Evolutionary conservation across 257 asterid species (phyloP).

Genomic region (Gentiana macrophylla): DNA sequence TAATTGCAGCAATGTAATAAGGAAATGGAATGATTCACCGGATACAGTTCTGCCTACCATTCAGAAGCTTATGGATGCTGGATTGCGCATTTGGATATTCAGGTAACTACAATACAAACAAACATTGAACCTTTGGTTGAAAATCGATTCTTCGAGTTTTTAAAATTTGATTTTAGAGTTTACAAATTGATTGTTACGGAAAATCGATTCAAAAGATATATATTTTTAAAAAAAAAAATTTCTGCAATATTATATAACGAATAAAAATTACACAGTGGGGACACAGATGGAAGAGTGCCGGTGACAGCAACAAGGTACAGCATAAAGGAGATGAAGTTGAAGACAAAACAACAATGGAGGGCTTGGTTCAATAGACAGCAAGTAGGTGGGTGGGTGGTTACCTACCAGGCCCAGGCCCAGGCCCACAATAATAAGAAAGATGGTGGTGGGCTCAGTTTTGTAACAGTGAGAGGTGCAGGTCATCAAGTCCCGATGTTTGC

Average conservation of each 20-base stretch:
- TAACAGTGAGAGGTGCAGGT: conserved; percentile 22
- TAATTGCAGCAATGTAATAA: conserved; percentile 14
- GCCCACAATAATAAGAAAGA: no score
- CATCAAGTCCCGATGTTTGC: conserved; percentile 20
- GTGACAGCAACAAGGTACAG: conserved; percentile 29
- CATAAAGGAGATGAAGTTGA: conserved; percentile 19
- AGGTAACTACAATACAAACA: conserved; percentile 13
- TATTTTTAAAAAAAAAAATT: no score
- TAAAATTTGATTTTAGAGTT: no score
- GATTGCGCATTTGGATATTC: conserved; percentile 31
- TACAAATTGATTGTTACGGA: no score
- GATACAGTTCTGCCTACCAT: conserved; percentile 22
- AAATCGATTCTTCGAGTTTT: no score
- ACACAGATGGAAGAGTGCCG: conserved; percentile 31
- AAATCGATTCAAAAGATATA: no score
- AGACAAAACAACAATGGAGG: conserved; percentile 19
- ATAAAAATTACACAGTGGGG: conserved; percentile 22
- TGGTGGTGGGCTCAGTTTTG: conserved; percentile 12
- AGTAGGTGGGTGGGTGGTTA: conserved; percentile 20
- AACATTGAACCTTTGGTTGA: no score
- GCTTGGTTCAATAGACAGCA: conserved; percentile 23
- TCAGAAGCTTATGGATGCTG: conserved; percentile 20
- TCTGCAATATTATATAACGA: no score
- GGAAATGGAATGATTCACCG: conserved; percentile 22
- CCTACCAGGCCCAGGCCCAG: not conserved